Evolutionary conservation across 2,329 filamentous ascomycete species (phyloP), one percentile per base, ranked within the genome.

Genomic region (Herpomyces periplanetae): DNA sequence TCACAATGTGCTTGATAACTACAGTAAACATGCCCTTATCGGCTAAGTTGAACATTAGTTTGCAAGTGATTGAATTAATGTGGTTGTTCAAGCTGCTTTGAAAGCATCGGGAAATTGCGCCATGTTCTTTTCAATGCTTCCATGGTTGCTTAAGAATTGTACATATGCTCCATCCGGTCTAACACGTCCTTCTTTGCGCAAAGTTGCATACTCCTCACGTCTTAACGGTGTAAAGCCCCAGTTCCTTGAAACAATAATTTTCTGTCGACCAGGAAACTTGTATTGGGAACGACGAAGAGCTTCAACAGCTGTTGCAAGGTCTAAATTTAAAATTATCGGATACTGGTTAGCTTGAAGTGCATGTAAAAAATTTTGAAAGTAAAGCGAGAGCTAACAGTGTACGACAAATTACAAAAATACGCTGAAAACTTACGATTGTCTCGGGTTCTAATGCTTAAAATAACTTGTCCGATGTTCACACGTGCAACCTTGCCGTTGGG

Each of bases 191-290:
- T 62, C 64, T 41, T 69, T 55, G 59, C 85, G 84, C 53, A 75
- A 66, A 47, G 71, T 58, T 41, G 85, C 52, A 53, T 91, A 96
- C 47, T 96, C 80, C 35, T 91, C 80, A 36, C 80, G 73, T 39
- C 69, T 64, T 37, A 96, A 68, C 41, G 73, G 73, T 28, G 80
- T 96, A 66, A 96, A 96, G 35, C 80, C 80, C 80, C 80, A 96
- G 62, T 96, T 96, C 71, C 91, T 96, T 56, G 66, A 84, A 51
- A 91, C 63, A 40, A 96, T 88, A 53, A 96, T 91, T 71, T 96
- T 96, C 60, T 96, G 80, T 51, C 80, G 75, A 47, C 80, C 80
- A 33, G 80, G 80, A 68, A 96, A 96, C 65, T 91, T 96, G 69
- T 91, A 88, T 63, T 88, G 80, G 31, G 71, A 84, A 45, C 80